Evolutionary conservation across 1,139 yeast species (phyloP).

Genomic region (Protomyces inouyei): DNA sequence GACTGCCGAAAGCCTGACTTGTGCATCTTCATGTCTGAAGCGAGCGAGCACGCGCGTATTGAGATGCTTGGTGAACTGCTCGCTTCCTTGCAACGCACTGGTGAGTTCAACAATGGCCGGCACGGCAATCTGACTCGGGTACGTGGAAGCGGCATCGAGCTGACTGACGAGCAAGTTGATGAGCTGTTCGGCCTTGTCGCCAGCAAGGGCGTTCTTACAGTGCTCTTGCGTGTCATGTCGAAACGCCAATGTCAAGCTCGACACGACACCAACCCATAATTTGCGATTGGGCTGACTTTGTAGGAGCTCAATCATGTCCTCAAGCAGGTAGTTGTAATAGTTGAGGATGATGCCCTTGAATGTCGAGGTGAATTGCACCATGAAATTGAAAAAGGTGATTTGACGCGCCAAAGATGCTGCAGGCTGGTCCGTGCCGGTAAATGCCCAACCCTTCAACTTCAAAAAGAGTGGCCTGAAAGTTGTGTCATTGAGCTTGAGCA

Average conservation of each 20-base stretch:
- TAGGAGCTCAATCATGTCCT: slow-evolving; percentile 58
- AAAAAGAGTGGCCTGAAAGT: slow-evolving; percentile 89
- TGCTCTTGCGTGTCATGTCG: slow-evolving; percentile 28
- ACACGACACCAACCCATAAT: slow-evolving; percentile 35
- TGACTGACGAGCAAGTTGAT: slow-evolving; percentile 61
- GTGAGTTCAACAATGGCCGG: slow-evolving; percentile 67
- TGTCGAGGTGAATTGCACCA: slow-evolving; percentile 69
- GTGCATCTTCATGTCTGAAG: slow-evolving; percentile 44
- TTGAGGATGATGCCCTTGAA: slow-evolving; percentile 76
- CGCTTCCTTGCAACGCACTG: slow-evolving; percentile 60
- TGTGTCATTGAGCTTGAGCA: slow-evolving; percentile 89
- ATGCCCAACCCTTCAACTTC: slow-evolving; percentile 86
- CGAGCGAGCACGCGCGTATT: slow-evolving; percentile 54
- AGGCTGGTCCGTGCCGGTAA: slow-evolving; percentile 56
- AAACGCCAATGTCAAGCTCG: slow-evolving; percentile 29
- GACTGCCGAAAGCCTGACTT: slow-evolving; percentile 47
- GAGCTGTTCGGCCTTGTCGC: slow-evolving; percentile 72
- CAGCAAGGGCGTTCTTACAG: slow-evolving; percentile 57
- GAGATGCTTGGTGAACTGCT: slow-evolving; percentile 72
- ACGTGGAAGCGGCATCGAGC: slow-evolving; percentile 40
- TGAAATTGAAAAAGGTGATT: slow-evolving; percentile 77
- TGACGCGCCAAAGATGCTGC: slow-evolving; percentile 53
- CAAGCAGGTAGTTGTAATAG: slow-evolving; percentile 79
- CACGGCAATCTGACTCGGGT: slow-evolving; percentile 18
- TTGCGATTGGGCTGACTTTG: slow-evolving; percentile 42